These are phyloP conservation scores for Umbilicaria muhlenbergii DNA, from an alignment of 495 filamentous ascomycete species.

Conservation along the genomic window DNA sequence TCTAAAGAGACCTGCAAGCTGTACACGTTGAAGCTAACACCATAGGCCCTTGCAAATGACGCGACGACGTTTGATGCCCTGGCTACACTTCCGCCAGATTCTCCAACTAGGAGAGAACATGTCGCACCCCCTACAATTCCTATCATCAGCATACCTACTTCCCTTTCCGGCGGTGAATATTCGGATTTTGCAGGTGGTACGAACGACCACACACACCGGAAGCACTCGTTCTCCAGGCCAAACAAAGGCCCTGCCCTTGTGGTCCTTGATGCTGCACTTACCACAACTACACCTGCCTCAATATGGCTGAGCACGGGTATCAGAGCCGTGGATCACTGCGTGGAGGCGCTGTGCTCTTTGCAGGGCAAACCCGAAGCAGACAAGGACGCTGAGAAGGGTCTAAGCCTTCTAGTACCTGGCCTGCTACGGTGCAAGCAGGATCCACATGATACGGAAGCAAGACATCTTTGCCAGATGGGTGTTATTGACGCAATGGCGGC, in stretches of 20 bases:
- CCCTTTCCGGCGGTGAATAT: conserved; percentile 49
- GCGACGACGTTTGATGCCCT: conserved; percentile 27
- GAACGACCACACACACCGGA: conserved; percentile 32
- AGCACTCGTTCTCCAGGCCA: conserved; percentile 34
- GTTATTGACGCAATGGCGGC: conserved; percentile 40
- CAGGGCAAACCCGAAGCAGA: conserved; percentile 26
- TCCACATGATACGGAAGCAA: conserved; percentile 27
- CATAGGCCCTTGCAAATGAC: conserved; percentile 29
- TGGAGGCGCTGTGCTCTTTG: conserved; percentile 38
- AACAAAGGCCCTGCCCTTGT: conserved; percentile 34
- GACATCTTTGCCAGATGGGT: conserved; percentile 37
- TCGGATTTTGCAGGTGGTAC: conserved; percentile 40
- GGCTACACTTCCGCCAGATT: conserved; percentile 7
- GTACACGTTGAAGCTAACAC: not conserved
- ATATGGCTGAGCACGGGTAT: conserved; percentile 49
- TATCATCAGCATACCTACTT: conserved; percentile 45
- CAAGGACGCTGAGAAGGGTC: conserved; percentile 22
- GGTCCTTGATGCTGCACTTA: conserved; percentile 42
- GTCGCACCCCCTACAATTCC: conserved; percentile 24
- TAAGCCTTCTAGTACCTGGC: conserved; percentile 33
- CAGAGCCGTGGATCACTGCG: conserved; percentile 48
- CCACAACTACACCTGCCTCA: conserved; percentile 34
- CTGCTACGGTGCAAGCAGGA: conserved; percentile 33
- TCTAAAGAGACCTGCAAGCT: conserved; percentile 1
- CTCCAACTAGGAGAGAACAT: not conserved